These are phyloP conservation scores for Azolla pinnata DNA, from an alignment of 75 land plant species.

Conservation along the genomic window DNA sequence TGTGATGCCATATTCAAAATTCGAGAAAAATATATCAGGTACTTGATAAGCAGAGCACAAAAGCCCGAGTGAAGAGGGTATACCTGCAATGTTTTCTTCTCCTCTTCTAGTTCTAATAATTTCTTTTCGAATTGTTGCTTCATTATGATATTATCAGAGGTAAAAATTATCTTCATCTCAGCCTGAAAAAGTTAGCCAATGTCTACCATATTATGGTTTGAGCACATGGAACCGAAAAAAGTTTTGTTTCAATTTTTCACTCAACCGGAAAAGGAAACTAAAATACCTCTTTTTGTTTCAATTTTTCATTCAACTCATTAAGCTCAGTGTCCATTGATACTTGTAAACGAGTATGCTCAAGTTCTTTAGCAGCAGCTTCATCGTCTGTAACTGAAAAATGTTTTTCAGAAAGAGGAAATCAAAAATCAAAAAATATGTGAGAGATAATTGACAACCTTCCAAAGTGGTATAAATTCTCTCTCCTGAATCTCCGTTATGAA, in stretches of 20 bases:
- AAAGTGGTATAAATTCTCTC: too few relatives aligned
- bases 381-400: too few relatives aligned
- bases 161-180: conserved; percentile 71
- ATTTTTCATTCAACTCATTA: conserved; percentile 21
- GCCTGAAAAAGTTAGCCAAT: conserved; percentile 51
- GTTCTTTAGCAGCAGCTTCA: conserved; percentile 19
- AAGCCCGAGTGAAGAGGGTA: not conserved
- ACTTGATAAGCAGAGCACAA: too few relatives aligned
- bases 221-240: not conserved
- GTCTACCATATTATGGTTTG: too few relatives aligned
- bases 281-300: conserved; percentile 29
- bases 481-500: too few relatives aligned
- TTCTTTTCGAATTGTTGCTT: conserved; percentile 98
- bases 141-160: conserved; percentile 48
- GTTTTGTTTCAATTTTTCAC: not conserved
- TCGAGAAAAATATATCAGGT: too few relatives aligned
- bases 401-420: too few relatives aligned
- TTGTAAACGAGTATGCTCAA: conserved; percentile 25
- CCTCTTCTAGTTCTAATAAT: conserved; percentile 78
- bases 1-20: too few relatives aligned
- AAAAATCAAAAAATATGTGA: too few relatives aligned
- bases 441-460: too few relatives aligned
- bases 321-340: conserved; percentile 30
- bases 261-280: too few relatives aligned
- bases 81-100: conserved; percentile 76